These are phyloP conservation scores for Trichoderma atrobrunneum DNA, from an alignment of 2,329 filamentous ascomycete species.

Conservation along the genomic window DNA sequence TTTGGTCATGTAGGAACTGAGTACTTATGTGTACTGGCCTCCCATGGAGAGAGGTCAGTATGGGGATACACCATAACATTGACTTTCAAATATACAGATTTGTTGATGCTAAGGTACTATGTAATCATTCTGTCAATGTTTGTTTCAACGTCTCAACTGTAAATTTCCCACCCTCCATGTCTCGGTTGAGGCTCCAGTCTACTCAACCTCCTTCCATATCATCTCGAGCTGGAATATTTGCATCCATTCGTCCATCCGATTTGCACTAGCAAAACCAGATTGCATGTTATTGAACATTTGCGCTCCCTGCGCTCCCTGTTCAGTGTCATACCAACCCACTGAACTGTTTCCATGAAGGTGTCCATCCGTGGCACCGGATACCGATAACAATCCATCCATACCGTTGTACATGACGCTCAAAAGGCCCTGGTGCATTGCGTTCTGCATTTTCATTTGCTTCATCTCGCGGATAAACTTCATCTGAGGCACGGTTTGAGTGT, in stretches of 20 bases:
- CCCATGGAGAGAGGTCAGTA: not conserved
- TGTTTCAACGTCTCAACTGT: not conserved
- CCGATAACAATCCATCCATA: conserved; percentile 29
- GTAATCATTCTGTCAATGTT: not conserved
- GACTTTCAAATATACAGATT: not conserved
- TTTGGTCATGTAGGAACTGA: not conserved
- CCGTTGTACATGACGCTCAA: conserved; percentile 36
- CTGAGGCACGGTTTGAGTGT: conserved; percentile 30
- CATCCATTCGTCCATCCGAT: conserved; percentile 28
- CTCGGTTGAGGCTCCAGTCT: not conserved
- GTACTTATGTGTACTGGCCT: not conserved
- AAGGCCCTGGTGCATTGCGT: conserved; percentile 35
- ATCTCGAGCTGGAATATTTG: conserved; percentile 27
- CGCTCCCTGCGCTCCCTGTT: conserved; percentile 33
- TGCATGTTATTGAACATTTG: conserved; percentile 35
- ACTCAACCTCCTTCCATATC: conserved; percentile 36
- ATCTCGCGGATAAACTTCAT: conserved; percentile 30
- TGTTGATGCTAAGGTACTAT: not conserved
- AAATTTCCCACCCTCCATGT: not conserved
- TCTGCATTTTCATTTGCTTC: conserved; percentile 32
- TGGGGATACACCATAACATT: not conserved
- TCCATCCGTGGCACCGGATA: conserved; percentile 31
- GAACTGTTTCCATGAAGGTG: conserved; percentile 35
- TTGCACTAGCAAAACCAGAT: conserved; percentile 30
- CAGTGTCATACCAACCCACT: conserved; percentile 37